Base-by-base conservation (phyloP, 371 early-diverging fungal genomes). In the Globomyces sp. region DNA sequence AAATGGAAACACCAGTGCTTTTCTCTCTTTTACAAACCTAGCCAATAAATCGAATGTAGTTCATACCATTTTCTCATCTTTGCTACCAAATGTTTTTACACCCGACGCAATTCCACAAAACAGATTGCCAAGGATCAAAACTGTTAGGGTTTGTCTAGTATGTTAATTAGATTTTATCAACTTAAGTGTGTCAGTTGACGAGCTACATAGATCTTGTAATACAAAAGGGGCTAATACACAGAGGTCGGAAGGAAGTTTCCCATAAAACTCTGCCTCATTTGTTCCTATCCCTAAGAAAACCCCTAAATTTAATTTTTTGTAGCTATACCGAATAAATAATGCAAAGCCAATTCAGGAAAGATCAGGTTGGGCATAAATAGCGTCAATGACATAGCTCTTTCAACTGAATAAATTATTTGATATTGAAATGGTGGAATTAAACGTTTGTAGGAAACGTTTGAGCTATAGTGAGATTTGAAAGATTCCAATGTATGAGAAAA, bases 11-110 rank as follows among this genome's bases (percentile, higher is more conserved):
- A 3, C 81, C 79, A 10, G 71, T 9, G 58, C 51, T 36, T 81
- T 80, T 8, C 79, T 60, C 74, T 74, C 76, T 66, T 71, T 80
- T 39, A 81, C 75, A 6, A 71, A 60, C 46, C 70, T 70, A 50
- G 80, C 81, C 69, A 49, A 79, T 80, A 45, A 67, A 59, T 9
- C 74, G 68, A 68, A 80, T 79, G 3, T 74, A 76, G 49, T 68
- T 69, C 57, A 57, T 69, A 43, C 69, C 78, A 2, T 24, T 24
- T 24, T 24, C 24, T 24, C 24, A 24, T 70, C 69, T 51, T 80
- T 80, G 43, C 69, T 58, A 5, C 74, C 70, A 68, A 80, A 80
- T 1, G 77, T 78, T 44, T 68, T 69, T 53, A 57, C 70, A 43
- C 69, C 78, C 1, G 75, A 62, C 1, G 74, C 66, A 2, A 72